Evolutionary conservation across 257 asterid genomes (phyloP).

Genomic region (Voacanga thouarsii): DNA sequence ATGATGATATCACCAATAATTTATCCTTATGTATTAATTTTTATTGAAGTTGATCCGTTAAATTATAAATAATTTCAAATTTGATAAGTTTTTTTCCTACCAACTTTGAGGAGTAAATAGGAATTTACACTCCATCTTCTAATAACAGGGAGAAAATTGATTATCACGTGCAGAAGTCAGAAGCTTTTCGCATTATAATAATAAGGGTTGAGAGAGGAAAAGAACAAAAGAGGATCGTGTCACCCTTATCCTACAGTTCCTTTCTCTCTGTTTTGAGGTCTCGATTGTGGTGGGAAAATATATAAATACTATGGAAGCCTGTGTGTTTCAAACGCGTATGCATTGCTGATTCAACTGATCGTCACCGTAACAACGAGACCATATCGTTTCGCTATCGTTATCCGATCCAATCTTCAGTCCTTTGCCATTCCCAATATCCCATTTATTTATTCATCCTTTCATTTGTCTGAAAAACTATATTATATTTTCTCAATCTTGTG

Average conservation of each 20-base stretch:
- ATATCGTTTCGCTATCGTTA: neutral
- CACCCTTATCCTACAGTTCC: neutral
- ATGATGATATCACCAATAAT: no score
- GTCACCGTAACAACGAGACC: neutral
- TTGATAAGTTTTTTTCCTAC: no score
- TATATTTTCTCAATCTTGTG: neutral
- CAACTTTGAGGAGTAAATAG: no score
- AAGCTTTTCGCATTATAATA: neutral
- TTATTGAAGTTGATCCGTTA: no score
- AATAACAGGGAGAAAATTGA: no score
- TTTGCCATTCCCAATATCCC: neutral
- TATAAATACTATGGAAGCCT: neutral
- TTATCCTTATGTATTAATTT: no score
- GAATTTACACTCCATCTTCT: no score
- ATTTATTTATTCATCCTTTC: neutral
- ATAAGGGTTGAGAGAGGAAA: neutral
- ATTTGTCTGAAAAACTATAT: neutral
- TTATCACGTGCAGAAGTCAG: neutral
- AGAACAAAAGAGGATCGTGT: neutral
- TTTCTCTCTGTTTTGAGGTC: neutral
- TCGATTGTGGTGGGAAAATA: neutral
- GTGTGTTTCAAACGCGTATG: constrained; percentile 1
- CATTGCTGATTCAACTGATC: constrained; percentile 9
- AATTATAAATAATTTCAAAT: no score
- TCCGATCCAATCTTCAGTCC: neutral